phyloP scores from a whole-genome alignment of 2,329 filamentous ascomycete genomes.

The Macrophomina phaseolina region DNA sequence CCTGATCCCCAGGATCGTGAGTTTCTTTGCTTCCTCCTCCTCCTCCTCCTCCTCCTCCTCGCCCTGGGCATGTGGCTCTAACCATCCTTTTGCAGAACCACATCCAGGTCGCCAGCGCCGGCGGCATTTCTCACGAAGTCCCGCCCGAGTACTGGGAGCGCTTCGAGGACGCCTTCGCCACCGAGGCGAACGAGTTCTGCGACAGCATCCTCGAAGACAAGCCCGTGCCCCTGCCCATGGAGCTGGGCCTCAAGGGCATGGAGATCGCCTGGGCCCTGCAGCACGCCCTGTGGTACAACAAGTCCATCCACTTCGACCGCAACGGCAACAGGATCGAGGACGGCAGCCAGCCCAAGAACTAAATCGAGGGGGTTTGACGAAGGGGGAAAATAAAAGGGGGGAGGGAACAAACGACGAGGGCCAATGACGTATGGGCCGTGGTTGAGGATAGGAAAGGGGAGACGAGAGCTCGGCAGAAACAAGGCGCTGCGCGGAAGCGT shows the following conservation, averaged over 20 bases:
- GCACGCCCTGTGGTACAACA: constrained; percentile 60
- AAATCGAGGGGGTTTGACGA: too few species aligned
- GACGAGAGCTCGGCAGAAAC: too few species aligned
- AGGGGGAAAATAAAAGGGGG: too few species aligned
- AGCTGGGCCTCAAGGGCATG: constrained; percentile 43
- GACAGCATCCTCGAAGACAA: constrained; percentile 44
- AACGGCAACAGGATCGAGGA: constrained; percentile 30
- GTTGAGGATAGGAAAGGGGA: too few species aligned
- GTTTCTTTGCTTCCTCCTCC: neutral
- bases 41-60: too few species aligned
- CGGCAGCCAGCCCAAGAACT: neutral
- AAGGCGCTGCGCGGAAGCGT: neutral
- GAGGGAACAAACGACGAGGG: too few species aligned
- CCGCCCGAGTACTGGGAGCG: constrained; percentile 47
- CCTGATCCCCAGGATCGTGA: constrained; percentile 34
- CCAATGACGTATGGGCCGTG: too few species aligned
- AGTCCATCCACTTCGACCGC: constrained; percentile 57
- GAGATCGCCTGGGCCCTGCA: constrained; percentile 58
- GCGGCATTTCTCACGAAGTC: constrained; percentile 46
- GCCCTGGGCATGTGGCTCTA: neutral
- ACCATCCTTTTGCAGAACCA: constrained; percentile 31
- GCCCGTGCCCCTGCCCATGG: constrained; percentile 43
- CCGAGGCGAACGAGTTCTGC: constrained; percentile 49
- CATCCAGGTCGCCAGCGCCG: constrained; percentile 41
- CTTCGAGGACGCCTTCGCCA: constrained; percentile 49